phyloP scores from a whole-genome alignment of 2,329 filamentous ascomycete genomes.

The Neodidymelliopsis sp. region DNA sequence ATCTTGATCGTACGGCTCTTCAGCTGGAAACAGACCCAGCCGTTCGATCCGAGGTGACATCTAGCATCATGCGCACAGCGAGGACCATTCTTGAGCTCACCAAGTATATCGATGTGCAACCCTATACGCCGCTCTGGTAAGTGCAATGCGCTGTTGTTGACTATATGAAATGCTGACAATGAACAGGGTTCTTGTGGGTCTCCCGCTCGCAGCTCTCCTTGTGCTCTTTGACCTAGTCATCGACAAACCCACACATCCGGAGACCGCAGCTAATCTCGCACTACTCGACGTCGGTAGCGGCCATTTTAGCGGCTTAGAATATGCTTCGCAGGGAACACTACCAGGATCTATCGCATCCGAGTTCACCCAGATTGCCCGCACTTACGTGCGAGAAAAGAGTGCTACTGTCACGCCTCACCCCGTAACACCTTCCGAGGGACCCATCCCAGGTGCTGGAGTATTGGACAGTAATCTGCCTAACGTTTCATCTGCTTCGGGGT shows the following conservation, averaged over 20 bases:
- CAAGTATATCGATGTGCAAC: not conserved
- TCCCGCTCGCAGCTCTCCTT: slow-evolving; percentile 2
- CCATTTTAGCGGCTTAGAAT: slow-evolving; percentile 3
- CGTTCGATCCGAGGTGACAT: not conserved
- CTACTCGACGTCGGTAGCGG: slow-evolving; percentile 1
- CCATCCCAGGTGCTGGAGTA: too few species aligned
- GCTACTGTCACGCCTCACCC: not conserved
- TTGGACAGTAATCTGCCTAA: too few species aligned
- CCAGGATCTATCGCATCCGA: not conserved
- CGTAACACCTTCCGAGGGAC: not conserved
- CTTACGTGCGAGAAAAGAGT: not conserved
- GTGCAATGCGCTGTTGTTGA: not conserved
- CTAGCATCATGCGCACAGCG: not conserved
- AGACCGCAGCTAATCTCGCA: slow-evolving; percentile 1
- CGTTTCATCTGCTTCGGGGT: not conserved
- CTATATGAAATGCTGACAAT: not conserved
- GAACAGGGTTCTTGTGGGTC: slow-evolving; percentile 1
- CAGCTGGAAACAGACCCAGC: not conserved
- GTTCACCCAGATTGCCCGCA: not conserved
- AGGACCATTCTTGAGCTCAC: not conserved
- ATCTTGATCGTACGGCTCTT: not conserved
- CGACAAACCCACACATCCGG: slow-evolving; percentile 1
- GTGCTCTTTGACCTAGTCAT: slow-evolving; percentile 6
- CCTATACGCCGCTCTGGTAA: slow-evolving; percentile 1
- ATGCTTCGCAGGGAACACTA: not conserved